These are phyloP conservation scores for Candida wancherniae DNA, from an alignment of 805 yeast species.

Conservation along the genomic window DNA sequence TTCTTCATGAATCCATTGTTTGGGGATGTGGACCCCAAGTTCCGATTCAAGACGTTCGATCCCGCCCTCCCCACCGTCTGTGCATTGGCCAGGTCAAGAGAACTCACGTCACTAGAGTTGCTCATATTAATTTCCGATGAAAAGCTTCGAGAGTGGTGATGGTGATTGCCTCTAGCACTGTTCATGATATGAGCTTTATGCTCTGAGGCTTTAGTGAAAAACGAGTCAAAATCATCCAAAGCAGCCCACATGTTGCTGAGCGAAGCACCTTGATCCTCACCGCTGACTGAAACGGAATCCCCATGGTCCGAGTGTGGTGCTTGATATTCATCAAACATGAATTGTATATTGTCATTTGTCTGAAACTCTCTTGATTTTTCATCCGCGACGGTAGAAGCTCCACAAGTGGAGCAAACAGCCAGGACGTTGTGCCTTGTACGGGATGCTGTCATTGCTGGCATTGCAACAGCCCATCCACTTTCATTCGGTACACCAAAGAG, in stretches of 20 bases:
- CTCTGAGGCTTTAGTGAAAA: slow-evolving; percentile 63
- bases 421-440: slow-evolving; percentile 90
- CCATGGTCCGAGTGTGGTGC: slow-evolving; percentile 31
- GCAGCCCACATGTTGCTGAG: slow-evolving; percentile 91
- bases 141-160: slow-evolving; percentile 43
- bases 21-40: slow-evolving; percentile 69
- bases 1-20: slow-evolving; percentile 73
- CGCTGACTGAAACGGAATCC: slow-evolving; percentile 47
- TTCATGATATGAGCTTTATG: slow-evolving; percentile 14
- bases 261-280: slow-evolving; percentile 65
- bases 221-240: slow-evolving; percentile 80
- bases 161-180: slow-evolving; percentile 22
- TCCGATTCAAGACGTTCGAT: slow-evolving; percentile 65
- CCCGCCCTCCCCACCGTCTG: slow-evolving; percentile 77
- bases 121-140: slow-evolving; percentile 61
- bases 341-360: slow-evolving; percentile 40
- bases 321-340: slow-evolving; percentile 58
- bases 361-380: slow-evolving; percentile 17
- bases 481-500: slow-evolving; percentile 93
- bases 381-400: slow-evolving; percentile 28
- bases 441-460: slow-evolving; percentile 89
- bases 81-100: slow-evolving; percentile 69
- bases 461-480: slow-evolving; percentile 95
- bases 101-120: slow-evolving; percentile 36
- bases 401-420: slow-evolving; percentile 87